Percentiles rank a stretch among this genome's conserved stretches.
Conservation (phyloP, 495 filamentous ascomycete species). For the Penicillium subrubescens region DNA sequence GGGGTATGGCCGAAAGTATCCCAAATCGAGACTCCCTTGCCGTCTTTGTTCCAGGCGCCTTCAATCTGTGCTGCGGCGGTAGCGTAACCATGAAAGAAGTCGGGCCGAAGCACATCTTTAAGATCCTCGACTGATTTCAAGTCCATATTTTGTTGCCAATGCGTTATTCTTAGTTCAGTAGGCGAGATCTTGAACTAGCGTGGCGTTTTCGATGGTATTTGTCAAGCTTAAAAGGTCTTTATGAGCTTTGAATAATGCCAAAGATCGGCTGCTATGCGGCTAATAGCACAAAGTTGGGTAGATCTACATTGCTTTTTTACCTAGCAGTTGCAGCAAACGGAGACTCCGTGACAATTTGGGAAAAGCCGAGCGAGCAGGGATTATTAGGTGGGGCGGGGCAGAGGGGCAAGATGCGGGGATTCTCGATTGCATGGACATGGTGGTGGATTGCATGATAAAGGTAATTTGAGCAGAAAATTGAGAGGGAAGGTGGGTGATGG, state of each 20-base stretch:
- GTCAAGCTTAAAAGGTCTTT: not conserved
- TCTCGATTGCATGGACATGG: not conserved
- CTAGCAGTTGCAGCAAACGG: constrained; percentile 9
- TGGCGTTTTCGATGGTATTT: not conserved
- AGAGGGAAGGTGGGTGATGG: no score
- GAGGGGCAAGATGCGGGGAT: not conserved
- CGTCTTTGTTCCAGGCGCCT: constrained; percentile 65
- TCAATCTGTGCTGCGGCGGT: constrained; percentile 62
- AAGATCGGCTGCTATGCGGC: constrained; percentile 1
- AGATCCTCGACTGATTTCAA: constrained; percentile 35
- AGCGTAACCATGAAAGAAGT: constrained; percentile 42
- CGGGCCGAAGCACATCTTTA: constrained; percentile 30
- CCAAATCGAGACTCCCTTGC: constrained; percentile 72
- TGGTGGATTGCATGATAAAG: no score
- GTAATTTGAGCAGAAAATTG: no score
- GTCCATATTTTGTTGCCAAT: constrained; percentile 25
- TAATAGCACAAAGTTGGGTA: not conserved
- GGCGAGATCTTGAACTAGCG: not conserved
- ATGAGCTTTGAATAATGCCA: not conserved
- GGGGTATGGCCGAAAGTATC: constrained; percentile 68
- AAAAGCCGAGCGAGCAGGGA: not conserved
- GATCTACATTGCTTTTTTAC: constrained; percentile 4
- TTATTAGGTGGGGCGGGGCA: not conserved
- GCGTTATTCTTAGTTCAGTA: not conserved
- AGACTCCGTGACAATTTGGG: constrained; percentile 21